Evolutionary conservation across 192 early-diverging fungal species (phyloP), one percentile per base, ranked within the genome.

Genomic region (Entrophospora sp.): DNA sequence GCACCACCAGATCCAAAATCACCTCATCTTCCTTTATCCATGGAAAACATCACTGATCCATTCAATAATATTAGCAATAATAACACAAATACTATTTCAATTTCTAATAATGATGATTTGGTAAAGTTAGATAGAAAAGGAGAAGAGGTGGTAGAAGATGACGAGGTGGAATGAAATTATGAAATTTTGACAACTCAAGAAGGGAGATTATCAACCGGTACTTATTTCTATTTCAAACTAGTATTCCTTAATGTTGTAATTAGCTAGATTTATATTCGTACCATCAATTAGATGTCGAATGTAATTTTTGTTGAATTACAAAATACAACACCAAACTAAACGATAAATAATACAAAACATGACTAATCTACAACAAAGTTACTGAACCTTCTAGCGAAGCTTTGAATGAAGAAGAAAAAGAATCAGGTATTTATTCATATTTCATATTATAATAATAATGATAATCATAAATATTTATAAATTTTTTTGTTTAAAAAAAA

Each of bases 1-100:
- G 60, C 60, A 2, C 42, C 60, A 45, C 60, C 60, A n/a, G 60
- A 62, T 62, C 60, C 60, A 32, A 62, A 62, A 62, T 45, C 42
- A 3, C 60, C 60, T 44, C 42, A 13, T 28, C 60, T 62, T 31
- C 60, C 60, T 31, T 27, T 62, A 18, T 45, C 38, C 30, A 30
- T 42, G 30, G 43, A 42, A 30, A 35, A 62, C 32, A 42, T 31
- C 30, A 31, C 12, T 46, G 38, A 38, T 12, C 4, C 20, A 30
- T 27, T 16, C 20, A 60, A 60, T 60, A 18, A 7, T 45, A 16
- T 32, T 18, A 43, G 13, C 42, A 14, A 13, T n/a, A 16, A 18
- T 18, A 43, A 27, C 42, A 14, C 24, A 25, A 16, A 18, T 38
- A 20, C 60, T 24, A 10, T 46, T 14, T 16, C 60, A 16, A n/a